Evolutionary conservation across 2,329 filamentous ascomycete genomes (phyloP).

Genomic region (Celoporthe dispersa): DNA sequence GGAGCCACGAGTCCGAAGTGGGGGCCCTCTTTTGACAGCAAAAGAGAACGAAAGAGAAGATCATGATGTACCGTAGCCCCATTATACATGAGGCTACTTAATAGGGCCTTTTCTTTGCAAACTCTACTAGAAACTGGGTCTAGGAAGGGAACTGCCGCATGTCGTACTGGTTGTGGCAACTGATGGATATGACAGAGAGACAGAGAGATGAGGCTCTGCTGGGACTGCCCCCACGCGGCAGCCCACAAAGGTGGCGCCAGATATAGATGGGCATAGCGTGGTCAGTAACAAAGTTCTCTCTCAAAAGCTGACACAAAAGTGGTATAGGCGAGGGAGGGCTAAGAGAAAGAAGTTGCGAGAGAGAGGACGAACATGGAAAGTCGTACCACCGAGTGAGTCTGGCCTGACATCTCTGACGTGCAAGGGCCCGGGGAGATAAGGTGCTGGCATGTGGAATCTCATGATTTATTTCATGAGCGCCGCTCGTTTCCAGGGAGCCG

Average conservation of each 20-base stretch:
- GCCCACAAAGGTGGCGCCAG: slow-evolving; percentile 4
- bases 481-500: background rate
- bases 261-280: background rate
- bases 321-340: background rate
- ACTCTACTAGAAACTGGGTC: background rate
- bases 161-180: background rate
- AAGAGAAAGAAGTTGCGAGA: background rate
- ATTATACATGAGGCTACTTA: background rate
- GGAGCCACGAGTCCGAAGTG: slow-evolving; percentile 10
- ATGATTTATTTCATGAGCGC: slow-evolving; percentile 5
- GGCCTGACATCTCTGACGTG: slow-evolving; percentile 13
- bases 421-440: background rate
- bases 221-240: slow-evolving; percentile 4
- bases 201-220: slow-evolving; percentile 4
- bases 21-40: background rate
- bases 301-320: background rate
- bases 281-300: background rate
- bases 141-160: slow-evolving; percentile 1
- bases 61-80: background rate
- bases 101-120: background rate
- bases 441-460: slow-evolving; percentile 5
- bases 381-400: slow-evolving; percentile 9
- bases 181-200: background rate
- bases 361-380: background rate
- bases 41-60: background rate